These are phyloP conservation scores for Coleophoma crateriformis DNA, from an alignment of 2,329 filamentous ascomycete genomes.

Conservation along the genomic window DNA sequence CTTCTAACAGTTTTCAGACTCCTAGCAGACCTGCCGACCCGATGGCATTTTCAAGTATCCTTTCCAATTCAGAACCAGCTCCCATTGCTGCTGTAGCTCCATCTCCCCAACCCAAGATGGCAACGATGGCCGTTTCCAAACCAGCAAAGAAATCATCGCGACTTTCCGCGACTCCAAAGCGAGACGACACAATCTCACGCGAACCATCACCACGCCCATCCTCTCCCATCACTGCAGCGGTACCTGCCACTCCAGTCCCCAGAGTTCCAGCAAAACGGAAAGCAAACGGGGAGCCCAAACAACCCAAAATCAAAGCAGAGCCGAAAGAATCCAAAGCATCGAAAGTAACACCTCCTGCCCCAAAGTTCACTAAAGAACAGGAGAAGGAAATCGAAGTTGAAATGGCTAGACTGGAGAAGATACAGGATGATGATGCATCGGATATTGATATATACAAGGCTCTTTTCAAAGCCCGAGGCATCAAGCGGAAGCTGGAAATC, in stretches of 20 bases:
- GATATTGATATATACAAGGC: conserved; percentile 44
- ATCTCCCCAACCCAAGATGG: conserved; percentile 7
- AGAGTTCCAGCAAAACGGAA: conserved; percentile 35
- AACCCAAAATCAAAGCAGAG: conserved; percentile 25
- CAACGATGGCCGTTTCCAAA: conserved; percentile 11
- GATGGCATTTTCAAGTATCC: conserved; percentile 95
- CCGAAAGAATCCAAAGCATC: not conserved
- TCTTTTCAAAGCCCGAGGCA: conserved; percentile 47
- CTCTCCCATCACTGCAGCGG: conserved; percentile 37
- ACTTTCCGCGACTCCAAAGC: conserved; percentile 13
- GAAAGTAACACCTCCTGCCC: conserved; percentile 22
- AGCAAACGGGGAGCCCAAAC: conserved; percentile 48
- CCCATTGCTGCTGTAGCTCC: conserved; percentile 37
- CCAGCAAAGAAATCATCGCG: conserved; percentile 18
- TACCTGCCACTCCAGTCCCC: conserved; percentile 30
- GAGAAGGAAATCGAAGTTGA: conserved; percentile 64
- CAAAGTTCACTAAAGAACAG: conserved; percentile 51
- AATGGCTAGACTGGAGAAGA: conserved; percentile 53
- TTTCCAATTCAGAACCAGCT: conserved; percentile 72
- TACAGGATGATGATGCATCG: conserved; percentile 49
- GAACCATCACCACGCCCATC: conserved; percentile 34
- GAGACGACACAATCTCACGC: conserved; percentile 18
- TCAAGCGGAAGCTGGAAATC: conserved; percentile 66
- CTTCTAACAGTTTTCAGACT: conserved; percentile 43
- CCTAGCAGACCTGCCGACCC: conserved; percentile 73